Percentiles rank a stretch among this genome's conserved stretches.
Evolutionary conservation across 192 early-diverging fungal genomes (phyloP).

Genomic region (Coemansia sp.): DNA sequence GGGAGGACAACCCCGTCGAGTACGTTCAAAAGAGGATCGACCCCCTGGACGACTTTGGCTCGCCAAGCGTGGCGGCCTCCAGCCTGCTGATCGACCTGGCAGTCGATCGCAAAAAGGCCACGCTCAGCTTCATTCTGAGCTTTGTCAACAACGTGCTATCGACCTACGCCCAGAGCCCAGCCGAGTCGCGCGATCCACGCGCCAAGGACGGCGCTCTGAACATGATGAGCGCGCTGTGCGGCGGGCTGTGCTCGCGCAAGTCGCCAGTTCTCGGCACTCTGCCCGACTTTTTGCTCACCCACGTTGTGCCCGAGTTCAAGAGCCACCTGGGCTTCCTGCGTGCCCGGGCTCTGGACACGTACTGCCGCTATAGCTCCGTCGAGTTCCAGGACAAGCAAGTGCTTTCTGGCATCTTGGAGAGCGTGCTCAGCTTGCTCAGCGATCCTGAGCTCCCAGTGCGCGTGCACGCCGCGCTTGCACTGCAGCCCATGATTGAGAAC

Average conservation of each 20-base stretch:
- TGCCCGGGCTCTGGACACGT: conserved; percentile 67
- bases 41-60: conserved; percentile 85
- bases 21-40: conserved; percentile 83
- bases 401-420: conserved; percentile 61
- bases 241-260: conserved; percentile 68
- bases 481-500: conserved; percentile 79
- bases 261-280: conserved; percentile 78
- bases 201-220: conserved; percentile 90
- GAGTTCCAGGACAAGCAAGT: conserved; percentile 65
- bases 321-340: conserved; percentile 83
- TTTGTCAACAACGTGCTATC: conserved; percentile 79
- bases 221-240: conserved; percentile 82
- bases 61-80: conserved; percentile 71
- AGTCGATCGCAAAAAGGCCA: conserved; percentile 73
- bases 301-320: conserved; percentile 92
- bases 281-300: conserved; percentile 81
- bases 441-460: conserved; percentile 89
- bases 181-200: conserved; percentile 70
- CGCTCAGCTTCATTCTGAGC: conserved; percentile 78
- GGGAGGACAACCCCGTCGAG: conserved; percentile 93
- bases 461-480: conserved; percentile 81
- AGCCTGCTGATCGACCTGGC: conserved; percentile 81
- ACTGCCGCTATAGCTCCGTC: conserved; percentile 61
- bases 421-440: conserved; percentile 57
- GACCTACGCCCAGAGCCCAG: conserved; percentile 68